phyloP scores from a whole-genome alignment of 1,139 yeast species.

The Zhuliangozyma blackwelliae region DNA sequence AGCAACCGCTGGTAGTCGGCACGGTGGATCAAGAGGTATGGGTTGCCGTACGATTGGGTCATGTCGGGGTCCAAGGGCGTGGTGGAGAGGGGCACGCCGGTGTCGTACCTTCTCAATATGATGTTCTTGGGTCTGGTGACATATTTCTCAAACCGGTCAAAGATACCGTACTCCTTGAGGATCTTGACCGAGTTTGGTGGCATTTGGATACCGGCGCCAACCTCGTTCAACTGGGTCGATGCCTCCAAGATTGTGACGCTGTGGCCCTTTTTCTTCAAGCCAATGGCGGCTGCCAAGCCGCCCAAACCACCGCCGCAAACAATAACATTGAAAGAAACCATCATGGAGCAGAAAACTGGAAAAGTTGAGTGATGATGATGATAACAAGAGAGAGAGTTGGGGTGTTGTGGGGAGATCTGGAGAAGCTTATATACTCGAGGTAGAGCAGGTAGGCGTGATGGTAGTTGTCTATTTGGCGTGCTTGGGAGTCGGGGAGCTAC shows the following conservation, averaged over 20 bases:
- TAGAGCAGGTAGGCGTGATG: too few relatives aligned
- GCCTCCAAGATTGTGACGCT: conserved; percentile 27
- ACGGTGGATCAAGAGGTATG: conserved; percentile 22
- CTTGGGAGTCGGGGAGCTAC: too few relatives aligned
- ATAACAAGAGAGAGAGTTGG: too few relatives aligned
- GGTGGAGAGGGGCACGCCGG: conserved; percentile 18
- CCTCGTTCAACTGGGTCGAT: conserved; percentile 26
- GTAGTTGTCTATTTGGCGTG: too few relatives aligned
- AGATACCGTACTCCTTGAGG: conserved; percentile 20
- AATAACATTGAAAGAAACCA: conserved; percentile 15
- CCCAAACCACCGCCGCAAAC: conserved; percentile 38
- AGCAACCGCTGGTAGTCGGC: conserved; percentile 24
- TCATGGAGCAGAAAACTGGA: too few relatives aligned
- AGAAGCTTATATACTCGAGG: too few relatives aligned
- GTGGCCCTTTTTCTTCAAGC: conserved; percentile 27
- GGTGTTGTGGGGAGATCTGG: too few relatives aligned
- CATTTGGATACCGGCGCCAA: conserved; percentile 36
- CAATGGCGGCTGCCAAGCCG: conserved; percentile 31
- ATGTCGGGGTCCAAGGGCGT: conserved; percentile 18
- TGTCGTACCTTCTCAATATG: conserved; percentile 18
- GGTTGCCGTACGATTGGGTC: conserved; percentile 15
- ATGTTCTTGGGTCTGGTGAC: conserved; percentile 22
- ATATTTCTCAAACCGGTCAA: conserved; percentile 14
- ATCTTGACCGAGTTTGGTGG: conserved; percentile 27
- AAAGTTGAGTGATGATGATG: too few relatives aligned